Evolutionary conservation across 2,329 filamentous ascomycete genomes (phyloP).

Genomic region (Trichophyton simii): DNA sequence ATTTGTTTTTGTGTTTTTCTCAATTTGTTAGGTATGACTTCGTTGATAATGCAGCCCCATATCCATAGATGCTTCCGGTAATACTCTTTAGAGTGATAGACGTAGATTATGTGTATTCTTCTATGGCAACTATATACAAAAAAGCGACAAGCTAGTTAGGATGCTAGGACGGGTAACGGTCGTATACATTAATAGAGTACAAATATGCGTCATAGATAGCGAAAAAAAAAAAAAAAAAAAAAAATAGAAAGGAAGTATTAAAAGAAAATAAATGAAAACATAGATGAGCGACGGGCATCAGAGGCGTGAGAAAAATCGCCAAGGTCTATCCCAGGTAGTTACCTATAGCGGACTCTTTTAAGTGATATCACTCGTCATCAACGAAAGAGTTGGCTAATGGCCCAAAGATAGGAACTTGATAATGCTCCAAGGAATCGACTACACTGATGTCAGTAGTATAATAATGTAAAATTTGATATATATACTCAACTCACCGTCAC

Average conservation of each 20-base stretch:
- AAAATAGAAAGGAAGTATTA: neutral
- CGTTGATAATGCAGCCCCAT: neutral
- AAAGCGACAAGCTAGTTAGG: no score
- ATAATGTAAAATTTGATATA: slow-evolving; percentile 21
- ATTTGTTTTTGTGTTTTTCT: neutral
- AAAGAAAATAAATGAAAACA: neutral
- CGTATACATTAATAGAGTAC: neutral
- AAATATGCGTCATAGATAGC: neutral
- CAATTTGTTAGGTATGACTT: neutral
- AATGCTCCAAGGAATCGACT: slow-evolving; percentile 55
- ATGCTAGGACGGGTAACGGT: neutral
- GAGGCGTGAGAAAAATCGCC: no score
- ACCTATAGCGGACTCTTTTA: neutral
- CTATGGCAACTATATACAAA: neutral
- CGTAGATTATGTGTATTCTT: neutral
- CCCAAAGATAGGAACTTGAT: slow-evolving; percentile 79
- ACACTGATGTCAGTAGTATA: neutral
- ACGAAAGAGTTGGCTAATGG: slow-evolving; percentile 75
- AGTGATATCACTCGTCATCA: slow-evolving; percentile 59
- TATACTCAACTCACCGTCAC: slow-evolving; percentile 55
- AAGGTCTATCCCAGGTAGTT: neutral
- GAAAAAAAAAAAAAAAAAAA: neutral
- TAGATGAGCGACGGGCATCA: neutral
- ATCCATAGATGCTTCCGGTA: neutral
- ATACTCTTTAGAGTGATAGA: neutral